Evolutionary conservation across 2,329 filamentous ascomycete genomes (phyloP).

Genomic region (Fusarium phyllophilum): DNA sequence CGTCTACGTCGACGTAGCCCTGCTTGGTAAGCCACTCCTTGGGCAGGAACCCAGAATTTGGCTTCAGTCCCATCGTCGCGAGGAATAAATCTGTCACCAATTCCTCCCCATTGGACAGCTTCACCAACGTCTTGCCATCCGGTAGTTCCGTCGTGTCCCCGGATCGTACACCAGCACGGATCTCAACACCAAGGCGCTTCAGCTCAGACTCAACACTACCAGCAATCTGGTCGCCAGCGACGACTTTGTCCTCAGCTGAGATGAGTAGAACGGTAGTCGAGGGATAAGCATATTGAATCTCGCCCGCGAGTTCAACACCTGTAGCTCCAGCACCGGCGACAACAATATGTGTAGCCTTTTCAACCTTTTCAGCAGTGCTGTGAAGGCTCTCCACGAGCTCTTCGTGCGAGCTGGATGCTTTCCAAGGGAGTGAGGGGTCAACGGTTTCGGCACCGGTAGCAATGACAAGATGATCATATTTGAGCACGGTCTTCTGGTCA

Average conservation of each 20-base stretch:
- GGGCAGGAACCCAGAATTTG: conserved; percentile 66
- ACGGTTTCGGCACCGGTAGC: conserved; percentile 63
- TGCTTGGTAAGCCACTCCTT: conserved; percentile 54
- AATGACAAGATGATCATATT: conserved; percentile 67
- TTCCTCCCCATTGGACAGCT: conserved; percentile 57
- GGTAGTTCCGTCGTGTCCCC: conserved; percentile 45
- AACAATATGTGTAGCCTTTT: conserved; percentile 61
- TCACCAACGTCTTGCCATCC: conserved; percentile 60
- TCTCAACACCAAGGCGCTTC: conserved; percentile 61
- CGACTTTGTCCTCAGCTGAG: conserved; percentile 52
- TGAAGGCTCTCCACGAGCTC: conserved; percentile 55
- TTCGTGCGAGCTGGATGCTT: conserved; percentile 59
- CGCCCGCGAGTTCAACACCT: conserved; percentile 65
- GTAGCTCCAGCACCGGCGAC: conserved; percentile 67
- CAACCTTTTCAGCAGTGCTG: conserved; percentile 53
- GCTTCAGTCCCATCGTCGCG: conserved; percentile 63
- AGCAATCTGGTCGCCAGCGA: conserved; percentile 58
- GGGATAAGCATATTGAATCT: conserved; percentile 63
- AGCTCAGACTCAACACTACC: conserved; percentile 59
- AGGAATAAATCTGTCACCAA: conserved; percentile 66
- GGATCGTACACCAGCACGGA: conserved; percentile 57
- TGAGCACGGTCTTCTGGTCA: conserved; percentile 24
- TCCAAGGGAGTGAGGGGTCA: conserved; percentile 60
- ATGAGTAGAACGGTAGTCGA: conserved; percentile 62
- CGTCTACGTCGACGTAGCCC: conserved; percentile 61